Evolutionary conservation across 2,329 filamentous ascomycete genomes (phyloP).

Genomic region (Nannizzia gypsea): DNA sequence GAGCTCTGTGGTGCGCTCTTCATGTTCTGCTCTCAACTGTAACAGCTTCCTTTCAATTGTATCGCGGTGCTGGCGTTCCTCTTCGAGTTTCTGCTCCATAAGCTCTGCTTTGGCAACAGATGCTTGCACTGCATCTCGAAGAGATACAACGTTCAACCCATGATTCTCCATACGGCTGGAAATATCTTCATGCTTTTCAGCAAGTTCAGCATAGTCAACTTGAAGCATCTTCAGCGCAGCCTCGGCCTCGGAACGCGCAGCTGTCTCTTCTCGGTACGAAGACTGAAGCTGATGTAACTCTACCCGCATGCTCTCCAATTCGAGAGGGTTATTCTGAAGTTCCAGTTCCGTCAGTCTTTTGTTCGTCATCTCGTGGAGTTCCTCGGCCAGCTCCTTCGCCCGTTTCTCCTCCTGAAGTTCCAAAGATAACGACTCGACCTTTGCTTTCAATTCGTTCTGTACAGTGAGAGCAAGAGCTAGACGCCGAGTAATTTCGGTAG

Average conservation of each 20-base stretch:
- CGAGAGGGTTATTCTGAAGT: conserved; percentile 66
- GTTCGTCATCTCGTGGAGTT: conserved; percentile 70
- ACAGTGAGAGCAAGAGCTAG: conserved; percentile 68
- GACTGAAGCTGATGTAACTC: conserved; percentile 73
- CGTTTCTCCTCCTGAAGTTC: conserved; percentile 73
- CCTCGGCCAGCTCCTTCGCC: conserved; percentile 74
- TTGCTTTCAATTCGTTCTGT: conserved; percentile 70
- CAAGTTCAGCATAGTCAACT: conserved; percentile 74
- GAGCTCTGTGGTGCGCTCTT: conserved; percentile 65
- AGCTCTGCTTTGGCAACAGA: conserved; percentile 65
- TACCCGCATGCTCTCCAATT: conserved; percentile 72
- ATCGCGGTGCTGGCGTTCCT: conserved; percentile 68
- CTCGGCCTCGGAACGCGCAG: conserved; percentile 64
- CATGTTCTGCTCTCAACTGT: conserved; percentile 70
- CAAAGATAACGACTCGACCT: conserved; percentile 53
- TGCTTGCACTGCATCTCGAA: conserved; percentile 66
- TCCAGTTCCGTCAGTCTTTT: conserved; percentile 76
- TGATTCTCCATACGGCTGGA: conserved; percentile 58
- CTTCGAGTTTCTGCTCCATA: conserved; percentile 63
- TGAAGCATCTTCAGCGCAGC: conserved; percentile 62
- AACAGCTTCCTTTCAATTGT: conserved; percentile 63
- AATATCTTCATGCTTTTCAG: conserved; percentile 55
- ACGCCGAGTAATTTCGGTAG: conserved; percentile 65
- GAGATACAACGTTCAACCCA: conserved; percentile 56
- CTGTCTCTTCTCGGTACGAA: conserved; percentile 66